Evolutionary conservation across 305 asterid species (phyloP).

Genomic region (Rubia tinctorum): DNA sequence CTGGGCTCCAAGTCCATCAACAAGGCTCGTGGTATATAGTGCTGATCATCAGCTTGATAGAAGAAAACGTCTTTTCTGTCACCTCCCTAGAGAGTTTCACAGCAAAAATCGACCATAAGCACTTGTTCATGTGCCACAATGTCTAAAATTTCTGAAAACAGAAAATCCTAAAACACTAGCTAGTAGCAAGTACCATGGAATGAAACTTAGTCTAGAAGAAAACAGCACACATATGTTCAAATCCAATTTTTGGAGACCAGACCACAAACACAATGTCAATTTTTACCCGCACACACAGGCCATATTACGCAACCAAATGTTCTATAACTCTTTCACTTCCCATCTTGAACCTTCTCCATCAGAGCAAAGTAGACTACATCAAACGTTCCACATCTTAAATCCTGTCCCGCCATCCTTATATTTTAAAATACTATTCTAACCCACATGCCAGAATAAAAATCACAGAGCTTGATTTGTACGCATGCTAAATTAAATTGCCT

Average conservation of each 20-base stretch:
- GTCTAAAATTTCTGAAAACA: constrained; percentile 1
- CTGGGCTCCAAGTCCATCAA: constrained; percentile 99
- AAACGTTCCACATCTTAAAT: too few species aligned
- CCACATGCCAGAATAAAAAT: not conserved
- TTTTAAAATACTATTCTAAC: not conserved
- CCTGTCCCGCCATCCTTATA: not conserved
- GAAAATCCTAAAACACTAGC: constrained; percentile 5
- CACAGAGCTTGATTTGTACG: not conserved
- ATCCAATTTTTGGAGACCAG: not conserved
- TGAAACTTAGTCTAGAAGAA: not conserved
- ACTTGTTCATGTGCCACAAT: constrained; percentile 1
- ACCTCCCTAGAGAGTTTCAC: constrained; percentile 62
- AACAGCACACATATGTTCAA: not conserved
- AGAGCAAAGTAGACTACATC: not conserved
- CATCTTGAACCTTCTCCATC: not conserved
- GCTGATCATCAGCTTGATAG: constrained; percentile 99
- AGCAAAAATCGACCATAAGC: constrained; percentile 7
- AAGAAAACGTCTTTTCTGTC: constrained; percentile 97
- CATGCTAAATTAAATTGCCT: not conserved
- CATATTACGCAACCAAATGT: not conserved
- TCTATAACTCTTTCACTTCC: not conserved
- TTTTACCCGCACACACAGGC: not conserved
- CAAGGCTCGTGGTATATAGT: constrained; percentile 92
- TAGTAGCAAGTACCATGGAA: not conserved
- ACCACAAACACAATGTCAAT: not conserved